A percentile compares a stretch with the other conserved stretches of the same genome.
Conservation (phyloP, 768 basidiomycete genomes). For the Mycena sanguinolenta region DNA sequence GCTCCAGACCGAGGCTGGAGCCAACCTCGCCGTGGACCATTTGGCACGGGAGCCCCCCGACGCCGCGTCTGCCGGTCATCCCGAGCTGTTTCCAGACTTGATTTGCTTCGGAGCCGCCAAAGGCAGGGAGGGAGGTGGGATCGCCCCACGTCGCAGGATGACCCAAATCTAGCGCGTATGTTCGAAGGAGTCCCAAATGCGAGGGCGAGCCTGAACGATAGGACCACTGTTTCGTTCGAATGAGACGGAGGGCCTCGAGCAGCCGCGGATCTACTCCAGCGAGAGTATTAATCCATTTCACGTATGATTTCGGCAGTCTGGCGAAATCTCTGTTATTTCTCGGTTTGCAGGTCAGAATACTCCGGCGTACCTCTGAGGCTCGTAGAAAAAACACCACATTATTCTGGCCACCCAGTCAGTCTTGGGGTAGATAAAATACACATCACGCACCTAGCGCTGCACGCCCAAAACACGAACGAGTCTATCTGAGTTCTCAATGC, state of each 20-base stretch:
- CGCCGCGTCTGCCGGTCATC: constrained; percentile 61
- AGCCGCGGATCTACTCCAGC: constrained; percentile 77
- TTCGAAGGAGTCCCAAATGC: constrained; percentile 56
- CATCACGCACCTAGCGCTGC: constrained; percentile 75
- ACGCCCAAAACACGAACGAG: constrained; percentile 81
- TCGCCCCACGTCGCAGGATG: constrained; percentile 75
- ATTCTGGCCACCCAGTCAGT: constrained; percentile 61
- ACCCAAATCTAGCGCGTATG: constrained; percentile 68
- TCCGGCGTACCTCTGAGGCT: constrained; percentile 70
- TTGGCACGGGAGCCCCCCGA: constrained; percentile 82
- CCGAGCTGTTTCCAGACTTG: constrained; percentile 69
- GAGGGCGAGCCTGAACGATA: constrained; percentile 61
- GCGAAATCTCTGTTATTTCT: constrained; percentile 15
- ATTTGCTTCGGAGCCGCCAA: constrained; percentile 68
- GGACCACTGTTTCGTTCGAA: constrained; percentile 71
- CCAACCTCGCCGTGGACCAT: constrained; percentile 75
- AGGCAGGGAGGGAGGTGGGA: constrained; percentile 69
- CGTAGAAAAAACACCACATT: constrained; percentile 92
- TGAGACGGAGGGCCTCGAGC: constrained; percentile 62
- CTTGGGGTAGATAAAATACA: constrained; percentile 9
- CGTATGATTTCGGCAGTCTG: constrained; percentile 75
- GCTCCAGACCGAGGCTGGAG: constrained; percentile 58
- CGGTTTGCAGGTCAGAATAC: constrained; percentile 10
- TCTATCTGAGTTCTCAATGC: constrained; percentile 66
- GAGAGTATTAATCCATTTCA: constrained; percentile 82